A percentile compares a stretch with the other conserved stretches of the same genome.
These are phyloP conservation scores for Globisporangium lucens DNA, from an alignment of 352 stramenopile species.

Conservation along the genomic window DNA sequence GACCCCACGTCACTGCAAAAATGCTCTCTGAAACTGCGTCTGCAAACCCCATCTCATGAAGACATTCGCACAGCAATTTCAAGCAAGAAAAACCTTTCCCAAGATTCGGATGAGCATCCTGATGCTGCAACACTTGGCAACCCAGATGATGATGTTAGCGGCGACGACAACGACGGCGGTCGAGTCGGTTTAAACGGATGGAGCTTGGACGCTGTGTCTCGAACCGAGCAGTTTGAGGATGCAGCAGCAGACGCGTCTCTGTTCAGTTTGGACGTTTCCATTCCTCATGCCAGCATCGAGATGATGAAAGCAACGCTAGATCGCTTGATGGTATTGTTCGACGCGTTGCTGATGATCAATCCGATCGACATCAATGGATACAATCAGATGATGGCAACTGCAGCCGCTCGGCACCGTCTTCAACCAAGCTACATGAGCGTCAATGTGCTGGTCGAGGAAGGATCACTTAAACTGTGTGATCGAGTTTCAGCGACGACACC, in stretches of 20 bases:
- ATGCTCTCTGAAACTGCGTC: conserved; percentile 44
- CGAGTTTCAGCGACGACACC: conserved; percentile 21
- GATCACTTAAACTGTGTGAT: conserved; percentile 58
- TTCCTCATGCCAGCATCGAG: conserved; percentile 51
- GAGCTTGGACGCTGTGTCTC: conserved; percentile 61
- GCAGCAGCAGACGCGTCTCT: conserved; percentile 48
- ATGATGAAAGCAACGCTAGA: conserved; percentile 70
- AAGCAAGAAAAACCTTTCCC: conserved; percentile 68
- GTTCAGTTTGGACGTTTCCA: conserved; percentile 54
- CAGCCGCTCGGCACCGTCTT: conserved; percentile 46
- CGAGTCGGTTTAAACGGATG: conserved; percentile 79
- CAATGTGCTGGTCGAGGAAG: conserved; percentile 57
- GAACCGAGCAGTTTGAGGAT: conserved; percentile 60
- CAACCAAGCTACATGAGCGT: conserved; percentile 79
- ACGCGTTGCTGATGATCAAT: conserved; percentile 85
- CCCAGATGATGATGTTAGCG: conserved; percentile 41
- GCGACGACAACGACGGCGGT: conserved; percentile 79
- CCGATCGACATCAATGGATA: conserved; percentile 81
- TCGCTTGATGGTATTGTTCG: conserved; percentile 81
- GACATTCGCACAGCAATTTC: conserved; percentile 44
- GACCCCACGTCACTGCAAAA: conserved; percentile 33
- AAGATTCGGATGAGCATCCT: conserved; percentile 60
- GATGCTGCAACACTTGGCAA: conserved; percentile 29
- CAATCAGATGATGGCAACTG: conserved; percentile 64
- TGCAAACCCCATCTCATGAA: conserved; percentile 43